Base-by-base conservation (phyloP, 1,284 basidiomycete species). In the Marasmius sp. region DNA sequence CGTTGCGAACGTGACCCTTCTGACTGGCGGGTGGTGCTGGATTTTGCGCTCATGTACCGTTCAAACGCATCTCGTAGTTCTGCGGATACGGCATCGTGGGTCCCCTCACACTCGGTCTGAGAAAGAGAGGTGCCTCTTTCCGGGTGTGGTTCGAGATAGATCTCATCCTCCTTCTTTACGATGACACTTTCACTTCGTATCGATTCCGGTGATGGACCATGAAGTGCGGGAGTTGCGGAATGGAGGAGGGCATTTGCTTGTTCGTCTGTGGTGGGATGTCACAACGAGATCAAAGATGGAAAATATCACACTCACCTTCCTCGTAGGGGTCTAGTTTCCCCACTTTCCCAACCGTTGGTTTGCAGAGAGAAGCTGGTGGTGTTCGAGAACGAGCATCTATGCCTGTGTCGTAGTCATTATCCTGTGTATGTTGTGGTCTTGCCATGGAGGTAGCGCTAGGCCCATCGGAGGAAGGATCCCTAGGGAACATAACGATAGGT, bases 311-410 rank as follows among this genome's bases (percentile, higher is more conserved):
- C 22, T 33, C 9, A 54, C 52, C 52, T 54, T 54, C 52, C n/a
- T 54, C 52, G 20, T 54, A 54, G 14, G 52, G 52, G 37, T 54
- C 52, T 20, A 54, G 16, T n/a, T 54, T 54, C 34, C 52, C 52
- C 5, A 54, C 20, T 54, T 54, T 54, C 10, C 52, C 33, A 38
- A 6, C 16, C 27, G 33, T n/a, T 18, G 52, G 20, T 27, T 8
- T 14, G 10, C 20, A 20, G 14, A 10, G 22, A 36, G 50, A 9
- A 22, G 1, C 34, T 33, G 18, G 12, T 8, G 27, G 33, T 6
- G 9, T 54, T 37, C 20, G n/a, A 18, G n/a, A n/a, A 12, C 9
- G 33, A n/a, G n/a, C 14, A 14, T 38, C 34, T 38, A 36, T 34
- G 38, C 18, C 6, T 37, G n/a, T 16, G 9, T 37, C 14, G 16